Conservation (phyloP, 495 filamentous ascomycete species). For the Neurospora sublineolata region DNA sequence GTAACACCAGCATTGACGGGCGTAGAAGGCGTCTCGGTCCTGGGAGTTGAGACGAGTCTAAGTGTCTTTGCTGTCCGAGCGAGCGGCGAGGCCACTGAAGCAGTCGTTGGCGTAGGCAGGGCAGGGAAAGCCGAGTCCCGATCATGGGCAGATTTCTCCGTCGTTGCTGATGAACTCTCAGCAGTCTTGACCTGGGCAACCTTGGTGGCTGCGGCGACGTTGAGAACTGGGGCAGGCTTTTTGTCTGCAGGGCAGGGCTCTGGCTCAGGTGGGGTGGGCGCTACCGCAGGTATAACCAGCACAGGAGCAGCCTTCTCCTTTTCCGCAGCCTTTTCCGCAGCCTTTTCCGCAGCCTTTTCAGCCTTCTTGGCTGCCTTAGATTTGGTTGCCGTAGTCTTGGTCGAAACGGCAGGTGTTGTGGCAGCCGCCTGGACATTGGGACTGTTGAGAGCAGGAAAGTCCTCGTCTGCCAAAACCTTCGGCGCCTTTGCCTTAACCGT, state of each 20-base stretch:
- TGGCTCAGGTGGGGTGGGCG: conserved; percentile 19
- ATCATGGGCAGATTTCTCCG: conserved; percentile 24
- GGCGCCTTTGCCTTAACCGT: conserved; percentile 28
- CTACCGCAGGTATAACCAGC: conserved; percentile 24
- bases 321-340: conserved; percentile 7
- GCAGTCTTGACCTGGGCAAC: conserved; percentile 17
- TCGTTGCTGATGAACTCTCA: conserved; percentile 13
- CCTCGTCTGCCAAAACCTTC: conserved; percentile 40
- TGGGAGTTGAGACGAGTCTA: conserved; percentile 61
- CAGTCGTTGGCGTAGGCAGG: conserved; percentile 39
- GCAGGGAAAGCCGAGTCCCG: conserved; percentile 35
- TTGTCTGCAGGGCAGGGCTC: conserved; percentile 27
- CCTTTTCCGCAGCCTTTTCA: conserved; percentile 13
- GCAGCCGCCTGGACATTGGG: conserved; percentile 19
- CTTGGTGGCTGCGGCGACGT: conserved; percentile 48
- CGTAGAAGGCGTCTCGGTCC: conserved; percentile 46
- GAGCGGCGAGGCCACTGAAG: conserved; percentile 35
- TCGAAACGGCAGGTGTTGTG: conserved; percentile 10
- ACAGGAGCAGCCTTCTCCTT: conserved; percentile 1
- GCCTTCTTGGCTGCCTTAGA: conserved; percentile 13
- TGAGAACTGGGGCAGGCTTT: conserved; percentile 46
- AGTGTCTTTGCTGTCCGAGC: conserved; percentile 44
- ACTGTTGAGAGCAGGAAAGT: conserved; percentile 45
- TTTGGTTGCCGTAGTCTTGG: conserved; percentile 18
- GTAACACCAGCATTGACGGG: conserved; percentile 9